These are phyloP conservation scores for Crithidia sp. DNA, from an alignment of 208 protist species.

Conservation along the genomic window DNA sequence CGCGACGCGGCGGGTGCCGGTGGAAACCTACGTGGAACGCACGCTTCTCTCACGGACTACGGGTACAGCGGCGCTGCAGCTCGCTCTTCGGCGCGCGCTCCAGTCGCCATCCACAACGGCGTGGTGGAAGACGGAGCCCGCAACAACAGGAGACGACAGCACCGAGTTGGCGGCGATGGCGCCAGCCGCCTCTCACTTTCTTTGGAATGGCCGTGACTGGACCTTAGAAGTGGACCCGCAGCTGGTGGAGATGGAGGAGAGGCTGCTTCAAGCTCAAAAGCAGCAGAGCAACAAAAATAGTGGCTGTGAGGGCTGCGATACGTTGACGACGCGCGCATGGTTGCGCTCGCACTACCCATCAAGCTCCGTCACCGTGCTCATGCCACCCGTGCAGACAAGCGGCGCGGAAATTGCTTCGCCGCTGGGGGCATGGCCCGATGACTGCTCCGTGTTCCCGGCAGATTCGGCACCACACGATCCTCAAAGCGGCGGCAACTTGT, in stretches of 20 bases:
- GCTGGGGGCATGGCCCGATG: no score
- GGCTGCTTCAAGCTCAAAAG: not conserved
- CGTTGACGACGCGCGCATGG: not conserved
- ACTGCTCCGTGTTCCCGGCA: not conserved
- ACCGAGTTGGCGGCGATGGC: not conserved
- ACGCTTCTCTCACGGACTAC: conserved; percentile 9
- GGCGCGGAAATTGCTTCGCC: no score
- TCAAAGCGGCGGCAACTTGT: not conserved
- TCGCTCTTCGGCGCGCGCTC: not conserved
- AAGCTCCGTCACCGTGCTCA: no score
- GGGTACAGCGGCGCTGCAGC: conserved; percentile 13
- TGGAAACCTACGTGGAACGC: conserved; percentile 22
- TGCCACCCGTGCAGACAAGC: no score
- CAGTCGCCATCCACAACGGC: not conserved
- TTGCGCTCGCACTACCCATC: not conserved
- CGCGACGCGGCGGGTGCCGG: conserved; percentile 8
- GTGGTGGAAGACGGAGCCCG: not conserved
- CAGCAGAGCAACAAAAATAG: not conserved
- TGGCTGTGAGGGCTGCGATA: not conserved
- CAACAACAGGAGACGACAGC: not conserved
- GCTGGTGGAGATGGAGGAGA: conserved; percentile 18
- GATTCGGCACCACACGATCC: not conserved
- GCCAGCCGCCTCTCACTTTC: not conserved
- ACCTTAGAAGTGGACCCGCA: conserved; percentile 19
- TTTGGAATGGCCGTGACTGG: conserved; percentile 29